Base-by-base conservation (phyloP, 106 monocot genomes). In the Platanthera guangdongensis region DNA sequence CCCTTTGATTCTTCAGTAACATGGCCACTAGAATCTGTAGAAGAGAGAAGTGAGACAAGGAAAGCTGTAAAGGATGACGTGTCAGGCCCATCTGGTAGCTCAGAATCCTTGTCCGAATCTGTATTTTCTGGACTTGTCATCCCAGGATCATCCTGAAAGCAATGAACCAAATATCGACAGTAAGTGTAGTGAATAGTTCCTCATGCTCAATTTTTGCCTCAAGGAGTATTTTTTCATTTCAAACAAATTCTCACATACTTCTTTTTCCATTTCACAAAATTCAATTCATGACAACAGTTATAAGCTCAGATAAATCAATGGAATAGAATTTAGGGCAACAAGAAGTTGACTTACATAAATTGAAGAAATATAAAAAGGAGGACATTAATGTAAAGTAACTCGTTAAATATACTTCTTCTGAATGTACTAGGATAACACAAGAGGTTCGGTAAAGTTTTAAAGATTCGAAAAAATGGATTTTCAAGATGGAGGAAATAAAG, bases 41-140 rank as follows among this genome's bases (percentile, higher is more conserved):
- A 86, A 21, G 93, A 87, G 50, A 99, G 76, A 54, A 99, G 78
- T 14, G 94, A 94, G 25, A 83, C 75, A 15, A 99, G 79, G 77
- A 99, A 99, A 68, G 99, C 99, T 57, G 86, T 84, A 78, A 99
- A 94, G 53, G 99, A 99, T 50, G 99, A 94, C 54, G 94, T 99
- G 77, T 94, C 94, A 63, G 94, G 99, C 13, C 89, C 94, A 76
- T 86, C 86, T 52, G 84, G 73, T 69, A 18, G 52, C 39, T 32
- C 82, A 76, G 80, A 80, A 65, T 83, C 82, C 57, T 70, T 68
- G 15, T 86, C 85, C 74, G 60, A 25, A 72, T 68, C 79, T 53
- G 75, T 81, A 6, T 75, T 78, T 65, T 90, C 89, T 52, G 79
- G 18, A 78, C 25, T 78, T 76, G 1, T 76, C 65, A 77, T 75